These are phyloP conservation scores for Fraxinus anomala DNA, from an alignment of 257 asterid genomes.

Conservation along the genomic window DNA sequence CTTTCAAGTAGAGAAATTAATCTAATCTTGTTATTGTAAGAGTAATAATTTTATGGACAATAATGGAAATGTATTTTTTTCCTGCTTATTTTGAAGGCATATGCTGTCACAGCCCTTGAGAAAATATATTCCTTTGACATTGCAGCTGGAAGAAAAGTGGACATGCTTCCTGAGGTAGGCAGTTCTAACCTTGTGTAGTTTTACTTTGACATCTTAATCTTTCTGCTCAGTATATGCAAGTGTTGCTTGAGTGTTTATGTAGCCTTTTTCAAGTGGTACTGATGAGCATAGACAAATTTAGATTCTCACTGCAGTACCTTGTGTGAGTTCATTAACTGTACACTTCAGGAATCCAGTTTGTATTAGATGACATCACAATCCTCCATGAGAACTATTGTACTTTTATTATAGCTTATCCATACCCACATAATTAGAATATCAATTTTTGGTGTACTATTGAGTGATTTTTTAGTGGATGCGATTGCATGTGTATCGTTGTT, in stretches of 20 bases:
- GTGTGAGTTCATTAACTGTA: neutral
- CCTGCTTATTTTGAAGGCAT: conserved; percentile 60
- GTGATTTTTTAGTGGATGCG: neutral
- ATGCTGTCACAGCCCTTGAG: conserved; percentile 83
- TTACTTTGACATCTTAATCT: conserved; percentile 15
- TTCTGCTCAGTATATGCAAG: neutral
- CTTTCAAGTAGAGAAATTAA: neutral
- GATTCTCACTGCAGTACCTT: conserved; percentile 7
- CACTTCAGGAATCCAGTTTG: neutral
- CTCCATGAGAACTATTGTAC: neutral
- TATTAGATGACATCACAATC: neutral
- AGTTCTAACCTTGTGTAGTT: conserved; percentile 4
- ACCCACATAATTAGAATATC: neutral
- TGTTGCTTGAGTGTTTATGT: conserved; percentile 12
- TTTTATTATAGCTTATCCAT: conserved; percentile 13
- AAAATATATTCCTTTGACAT: conserved; percentile 92
- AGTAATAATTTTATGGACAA: neutral
- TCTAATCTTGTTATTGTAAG: neutral
- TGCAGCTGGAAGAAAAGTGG: conserved; percentile 89
- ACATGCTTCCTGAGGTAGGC: conserved; percentile 85
- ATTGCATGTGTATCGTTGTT: neutral
- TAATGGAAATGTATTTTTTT: conserved; percentile 19
- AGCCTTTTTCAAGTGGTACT: conserved; percentile 2
- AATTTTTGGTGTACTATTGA: neutral
- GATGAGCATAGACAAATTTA: conserved; percentile 5